Base-by-base conservation (phyloP, 208 protist genomes). In the Wallacemonas sp. region DNA sequence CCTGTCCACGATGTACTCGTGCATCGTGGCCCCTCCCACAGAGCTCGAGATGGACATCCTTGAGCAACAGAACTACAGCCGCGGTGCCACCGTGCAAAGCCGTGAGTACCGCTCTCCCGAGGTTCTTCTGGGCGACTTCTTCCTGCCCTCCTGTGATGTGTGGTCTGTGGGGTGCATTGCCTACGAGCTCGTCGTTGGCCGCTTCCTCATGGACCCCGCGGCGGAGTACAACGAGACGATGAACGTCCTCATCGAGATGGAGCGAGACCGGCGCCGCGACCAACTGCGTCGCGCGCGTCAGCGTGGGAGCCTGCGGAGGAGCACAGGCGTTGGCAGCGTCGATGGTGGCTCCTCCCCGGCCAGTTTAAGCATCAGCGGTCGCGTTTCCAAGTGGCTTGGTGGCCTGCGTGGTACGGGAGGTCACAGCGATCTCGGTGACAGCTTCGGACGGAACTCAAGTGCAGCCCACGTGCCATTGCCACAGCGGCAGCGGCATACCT, bases 21-120 rank as follows among this genome's bases (percentile, higher is more conserved):
- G 45, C 44, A 28, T 67, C 21, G 62, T 67, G 34, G 62, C 30
- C 9, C 62, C 62, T 5, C 62, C 62, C 2, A 67, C 38, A 41
- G 67, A 68, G 31, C 46, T 84, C n/a, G 76, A 89, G 61, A 47
- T 71, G 24, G 68, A 78, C 34, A 72, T 89, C 15, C 22, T 86
- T 14, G 56, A 64, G 4, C 63, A 68, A 2, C 79, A 86, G 42
- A 66, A 45, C 27, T 89, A 81, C 68, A 34, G 39, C 1, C 75
- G 79, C 41, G 82, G 77, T 6, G 62, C 62, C 42, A 60, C 68
- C 21, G 53, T 93, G n/a, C 89, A 93, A 54, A 90, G 82, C 28
- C 77, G 89, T 24, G 80, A 93, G 66, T 95, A 95, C 70, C 86
- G 89, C 45, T 47, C 81, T 0, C 89, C 86, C 4, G 89, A 95